These are phyloP conservation scores for Daldinia vernicosa DNA, from an alignment of 495 filamentous ascomycete species.

Conservation along the genomic window DNA sequence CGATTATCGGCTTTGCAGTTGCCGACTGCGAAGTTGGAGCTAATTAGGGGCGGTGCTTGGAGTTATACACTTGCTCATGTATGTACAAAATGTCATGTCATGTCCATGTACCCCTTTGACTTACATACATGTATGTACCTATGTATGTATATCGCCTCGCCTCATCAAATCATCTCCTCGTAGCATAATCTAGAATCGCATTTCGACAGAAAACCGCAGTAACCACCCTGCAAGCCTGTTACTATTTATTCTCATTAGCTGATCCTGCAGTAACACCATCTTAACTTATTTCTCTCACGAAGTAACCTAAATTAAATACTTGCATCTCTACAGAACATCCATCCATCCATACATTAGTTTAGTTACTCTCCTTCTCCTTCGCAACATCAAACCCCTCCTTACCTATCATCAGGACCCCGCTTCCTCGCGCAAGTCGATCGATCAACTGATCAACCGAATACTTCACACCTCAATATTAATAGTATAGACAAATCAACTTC, in stretches of 20 bases:
- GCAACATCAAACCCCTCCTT: constrained; percentile 17
- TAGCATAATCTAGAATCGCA: constrained; percentile 33
- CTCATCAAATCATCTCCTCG: constrained; percentile 21
- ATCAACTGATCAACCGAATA: constrained; percentile 12
- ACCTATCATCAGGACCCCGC: constrained; percentile 11
- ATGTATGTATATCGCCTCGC: constrained; percentile 3
- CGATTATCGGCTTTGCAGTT: constrained; percentile 20
- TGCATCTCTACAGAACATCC: neutral
- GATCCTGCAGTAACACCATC: constrained; percentile 2
- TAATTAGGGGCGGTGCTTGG: constrained; percentile 24
- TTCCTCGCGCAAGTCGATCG: constrained; percentile 13
- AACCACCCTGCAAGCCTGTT: constrained; percentile 2
- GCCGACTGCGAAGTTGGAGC: constrained; percentile 23
- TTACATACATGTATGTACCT: neutral
- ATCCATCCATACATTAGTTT: neutral
- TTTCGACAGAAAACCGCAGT: constrained; percentile 5
- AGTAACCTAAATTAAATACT: constrained; percentile 4
- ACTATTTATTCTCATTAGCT: constrained; percentile 12
- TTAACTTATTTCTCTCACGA: neutral
- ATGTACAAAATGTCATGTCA: no score
- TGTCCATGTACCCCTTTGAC: no score
- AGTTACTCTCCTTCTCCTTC: neutral
- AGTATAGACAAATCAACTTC: constrained; percentile 12
- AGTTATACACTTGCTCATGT: neutral
- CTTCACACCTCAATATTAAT: constrained; percentile 11